Evolutionary conservation across 805 yeast genomes (phyloP), one percentile per base, ranked within the genome.

Genomic region (Hanseniaspora clermontiae): DNA sequence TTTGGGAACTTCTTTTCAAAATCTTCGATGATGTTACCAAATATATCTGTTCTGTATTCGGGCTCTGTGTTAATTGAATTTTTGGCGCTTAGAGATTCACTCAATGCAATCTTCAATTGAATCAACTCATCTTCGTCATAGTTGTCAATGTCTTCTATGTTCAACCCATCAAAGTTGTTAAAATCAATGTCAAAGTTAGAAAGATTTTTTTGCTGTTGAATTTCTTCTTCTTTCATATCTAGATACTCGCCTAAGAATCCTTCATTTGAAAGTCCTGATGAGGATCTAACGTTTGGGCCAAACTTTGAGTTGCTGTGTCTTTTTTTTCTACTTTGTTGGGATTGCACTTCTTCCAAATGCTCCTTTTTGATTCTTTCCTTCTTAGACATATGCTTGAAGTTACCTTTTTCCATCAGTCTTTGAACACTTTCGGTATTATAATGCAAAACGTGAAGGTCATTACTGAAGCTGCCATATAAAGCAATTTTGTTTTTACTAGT

Each of bases 81-180:
- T 54, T 62, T 62, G 10, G 19, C 10, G 15, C 14, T 24, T 19
- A 52, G 14, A 2, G 72, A 69, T 55, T 69, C 72, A 61, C 68
- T 58, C 31, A 69, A 49, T 2, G 72, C 72, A 49, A 69, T 68
- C 51, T 62, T 59, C 43, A 68, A 55, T 46, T 66, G 68, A 10
- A 66, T 48, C 31, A 68, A 68, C 20, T 69, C 70, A 32, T 66
- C 68, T 39, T 68, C 68, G 3, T 38, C 50, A 31, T 43, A 43
- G 24, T 31, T 31, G 19, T 48, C 52, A 11, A 47, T 17, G 15
- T 43, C 50, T 11, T 46, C 55, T 5, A 32, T 14, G 24, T 54
- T 36, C 32, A 48, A 47, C 3, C 43, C 57, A 9, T 42, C 51
- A 17, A 48, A 20, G 11, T 40, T 24, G 29, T 51, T 27, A 24